These are phyloP conservation scores for Colletotrichum destructivum DNA, from an alignment of 2,329 filamentous ascomycete species.

Conservation along the genomic window DNA sequence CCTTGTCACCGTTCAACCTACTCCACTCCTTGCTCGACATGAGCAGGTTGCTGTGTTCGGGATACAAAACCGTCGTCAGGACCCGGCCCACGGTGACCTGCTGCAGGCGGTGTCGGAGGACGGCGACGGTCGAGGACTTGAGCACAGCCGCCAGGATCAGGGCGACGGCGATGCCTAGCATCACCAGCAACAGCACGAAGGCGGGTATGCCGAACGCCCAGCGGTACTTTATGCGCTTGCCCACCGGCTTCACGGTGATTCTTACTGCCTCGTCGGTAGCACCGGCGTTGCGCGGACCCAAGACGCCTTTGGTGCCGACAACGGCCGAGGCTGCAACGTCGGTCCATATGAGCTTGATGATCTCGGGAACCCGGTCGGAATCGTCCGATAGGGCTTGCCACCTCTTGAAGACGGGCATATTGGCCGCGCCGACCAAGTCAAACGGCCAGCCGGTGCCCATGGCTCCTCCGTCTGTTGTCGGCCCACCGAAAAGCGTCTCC, in stretches of 20 bases:
- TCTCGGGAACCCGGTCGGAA: conserved; percentile 48
- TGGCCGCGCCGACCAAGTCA: conserved; percentile 43
- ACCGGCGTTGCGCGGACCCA: conserved; percentile 41
- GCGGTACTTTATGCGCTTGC: conserved; percentile 51
- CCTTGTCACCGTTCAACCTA: conserved; percentile 15
- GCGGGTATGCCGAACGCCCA: conserved; percentile 53
- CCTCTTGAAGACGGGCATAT: conserved; percentile 57
- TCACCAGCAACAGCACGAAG: conserved; percentile 42
- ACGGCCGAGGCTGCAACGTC: conserved; percentile 60
- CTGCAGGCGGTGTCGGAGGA: conserved; percentile 37
- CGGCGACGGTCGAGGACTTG: conserved; percentile 4
- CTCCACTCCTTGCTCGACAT: conserved; percentile 42
- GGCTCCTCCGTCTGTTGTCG: background rate
- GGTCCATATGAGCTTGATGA: conserved; percentile 62
- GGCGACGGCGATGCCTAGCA: background rate
- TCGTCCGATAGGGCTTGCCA: conserved; percentile 56
- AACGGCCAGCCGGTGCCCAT: conserved; percentile 18
- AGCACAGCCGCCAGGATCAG: background rate
- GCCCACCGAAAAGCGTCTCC: conserved; percentile 42
- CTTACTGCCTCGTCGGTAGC: conserved; percentile 12
- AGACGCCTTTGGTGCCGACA: conserved; percentile 53
- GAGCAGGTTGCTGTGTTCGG: conserved; percentile 35
- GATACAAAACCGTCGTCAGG: conserved; percentile 43
- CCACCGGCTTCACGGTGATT: conserved; percentile 48
- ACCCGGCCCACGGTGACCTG: conserved; percentile 43